These are phyloP conservation scores for Cronartium ribicola DNA, from an alignment of 1,284 basidiomycete species.

Conservation along the genomic window DNA sequence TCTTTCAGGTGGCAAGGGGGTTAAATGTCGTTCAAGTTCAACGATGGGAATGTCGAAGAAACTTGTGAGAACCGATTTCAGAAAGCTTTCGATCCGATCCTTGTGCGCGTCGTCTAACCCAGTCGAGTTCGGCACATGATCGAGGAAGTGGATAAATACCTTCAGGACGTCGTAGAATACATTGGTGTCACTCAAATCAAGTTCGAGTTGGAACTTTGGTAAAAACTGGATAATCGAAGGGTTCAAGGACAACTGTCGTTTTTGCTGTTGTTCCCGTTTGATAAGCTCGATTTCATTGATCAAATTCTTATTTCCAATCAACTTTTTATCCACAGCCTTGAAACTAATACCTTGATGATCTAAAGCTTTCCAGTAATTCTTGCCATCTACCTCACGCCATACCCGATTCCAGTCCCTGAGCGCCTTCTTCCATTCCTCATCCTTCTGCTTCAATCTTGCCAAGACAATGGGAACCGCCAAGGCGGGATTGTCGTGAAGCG, in stretches of 20 bases:
- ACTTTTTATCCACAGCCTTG: conserved; percentile 95
- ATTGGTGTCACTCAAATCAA: conserved; percentile 15
- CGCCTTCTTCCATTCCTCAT: conserved; percentile 93
- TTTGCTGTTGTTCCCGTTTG: conserved; percentile 70
- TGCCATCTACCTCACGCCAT: conserved; percentile 93
- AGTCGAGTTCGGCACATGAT: conserved; percentile 55
- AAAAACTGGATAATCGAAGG: conserved; percentile 33
- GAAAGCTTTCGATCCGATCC: conserved; percentile 33
- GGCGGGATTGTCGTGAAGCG: conserved; percentile 85
- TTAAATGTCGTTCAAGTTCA: conserved; percentile 40
- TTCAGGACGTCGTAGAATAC: conserved; percentile 41
- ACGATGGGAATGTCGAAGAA: conserved; percentile 35
- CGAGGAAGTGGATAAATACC: conserved; percentile 32
- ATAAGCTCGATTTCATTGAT: conserved; percentile 79
- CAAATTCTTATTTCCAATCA: conserved; percentile 82
- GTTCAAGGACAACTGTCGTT: conserved; percentile 48
- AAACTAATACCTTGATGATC: conserved; percentile 94
- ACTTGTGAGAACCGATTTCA: conserved; percentile 24
- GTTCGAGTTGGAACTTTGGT: conserved; percentile 34
- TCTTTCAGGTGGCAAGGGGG: conserved; percentile 40
- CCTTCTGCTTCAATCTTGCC: conserved; percentile 82
- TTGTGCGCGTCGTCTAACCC: conserved; percentile 33
- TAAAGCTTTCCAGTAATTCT: conserved; percentile 95
- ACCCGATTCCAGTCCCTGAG: conserved; percentile 95
- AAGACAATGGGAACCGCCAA: conserved; percentile 90